These are phyloP conservation scores for Lachnellula willkommii DNA, from an alignment of 2,329 filamentous ascomycete species.

Conservation along the genomic window DNA sequence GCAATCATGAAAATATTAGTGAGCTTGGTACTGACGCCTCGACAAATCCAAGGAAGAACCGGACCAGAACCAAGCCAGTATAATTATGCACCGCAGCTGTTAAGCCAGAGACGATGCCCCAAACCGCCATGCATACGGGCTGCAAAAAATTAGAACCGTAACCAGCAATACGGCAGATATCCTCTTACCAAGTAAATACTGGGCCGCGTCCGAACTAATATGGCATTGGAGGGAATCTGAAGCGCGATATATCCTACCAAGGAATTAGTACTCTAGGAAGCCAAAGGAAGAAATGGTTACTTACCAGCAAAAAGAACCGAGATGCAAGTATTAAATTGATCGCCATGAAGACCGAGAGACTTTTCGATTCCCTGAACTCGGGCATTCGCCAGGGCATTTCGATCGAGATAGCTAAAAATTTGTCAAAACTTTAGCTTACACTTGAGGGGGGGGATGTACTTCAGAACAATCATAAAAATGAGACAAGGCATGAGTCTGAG, in stretches of 20 bases:
- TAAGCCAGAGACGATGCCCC: slow-evolving; percentile 34
- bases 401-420: slow-evolving; percentile 29
- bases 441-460: slow-evolving; percentile 1
- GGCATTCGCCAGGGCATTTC: slow-evolving; percentile 26
- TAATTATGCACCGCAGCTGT: slow-evolving; percentile 38
- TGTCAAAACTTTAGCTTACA: not conserved
- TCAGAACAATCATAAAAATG: slow-evolving; percentile 18
- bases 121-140: not conserved
- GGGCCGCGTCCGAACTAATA: slow-evolving; percentile 30
- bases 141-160: not conserved
- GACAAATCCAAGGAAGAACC: slow-evolving; percentile 31
- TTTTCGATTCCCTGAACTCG: slow-evolving; percentile 19
- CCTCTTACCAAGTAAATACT: slow-evolving; percentile 29
- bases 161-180: slow-evolving; percentile 31
- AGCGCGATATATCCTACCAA: slow-evolving; percentile 29
- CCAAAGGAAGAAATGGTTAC: too few species aligned
- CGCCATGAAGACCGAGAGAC: slow-evolving; percentile 32
- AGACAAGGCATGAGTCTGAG: slow-evolving; percentile 18
- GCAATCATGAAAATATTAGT: not conserved
- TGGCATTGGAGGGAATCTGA: slow-evolving; percentile 38
- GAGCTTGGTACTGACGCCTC: slow-evolving; percentile 31
- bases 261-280: not conserved
- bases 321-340: slow-evolving; percentile 33
- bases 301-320: slow-evolving; percentile 26
- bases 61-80: slow-evolving; percentile 19